phyloP scores from a whole-genome alignment of 2,329 filamentous ascomycete species.

The Cladosporium sphaerospermum region DNA sequence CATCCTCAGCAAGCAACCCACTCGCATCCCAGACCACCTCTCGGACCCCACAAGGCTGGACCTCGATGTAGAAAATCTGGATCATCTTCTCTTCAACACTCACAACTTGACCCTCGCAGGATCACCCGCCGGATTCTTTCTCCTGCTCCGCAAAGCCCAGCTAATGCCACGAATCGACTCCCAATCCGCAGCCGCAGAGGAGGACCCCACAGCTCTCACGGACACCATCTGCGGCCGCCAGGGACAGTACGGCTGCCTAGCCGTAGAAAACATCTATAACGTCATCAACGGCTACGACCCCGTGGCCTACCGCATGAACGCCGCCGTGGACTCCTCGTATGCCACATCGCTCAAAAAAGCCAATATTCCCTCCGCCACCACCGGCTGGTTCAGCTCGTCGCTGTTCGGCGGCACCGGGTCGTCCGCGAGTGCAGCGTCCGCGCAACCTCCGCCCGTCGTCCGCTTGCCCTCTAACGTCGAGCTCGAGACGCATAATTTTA shows the following conservation, averaged over 20 bases:
- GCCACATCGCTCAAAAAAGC: conserved; percentile 69
- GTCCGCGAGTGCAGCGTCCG: conserved; percentile 18
- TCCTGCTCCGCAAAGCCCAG: conserved; percentile 68
- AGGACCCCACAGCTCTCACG: conserved; percentile 46
- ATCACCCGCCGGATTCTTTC: conserved; percentile 86
- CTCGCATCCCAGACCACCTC: conserved; percentile 48
- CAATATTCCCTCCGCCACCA: conserved; percentile 67
- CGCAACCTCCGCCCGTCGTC: conserved; percentile 29
- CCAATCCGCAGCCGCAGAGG: conserved; percentile 67
- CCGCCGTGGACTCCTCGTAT: conserved; percentile 76
- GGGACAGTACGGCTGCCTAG: conserved; percentile 80
- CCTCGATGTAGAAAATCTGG: conserved; percentile 28
- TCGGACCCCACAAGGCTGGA: conserved; percentile 27
- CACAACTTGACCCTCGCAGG: conserved; percentile 83
- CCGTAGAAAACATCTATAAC: conserved; percentile 95
- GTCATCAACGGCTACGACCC: conserved; percentile 71
- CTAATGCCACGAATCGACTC: conserved; percentile 72
- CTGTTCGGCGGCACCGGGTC: conserved; percentile 31
- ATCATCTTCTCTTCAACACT: conserved; percentile 82
- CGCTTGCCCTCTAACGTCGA: conserved; percentile 58
- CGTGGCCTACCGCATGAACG: conserved; percentile 88
- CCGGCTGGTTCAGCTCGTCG: conserved; percentile 38
- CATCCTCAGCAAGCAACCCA: conserved; percentile 84
- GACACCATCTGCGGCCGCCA: conserved; percentile 65
- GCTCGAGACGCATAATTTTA: conserved; percentile 92